Base-by-base conservation (phyloP, 257 asterid genomes). In the Nicotiana otophora region DNA sequence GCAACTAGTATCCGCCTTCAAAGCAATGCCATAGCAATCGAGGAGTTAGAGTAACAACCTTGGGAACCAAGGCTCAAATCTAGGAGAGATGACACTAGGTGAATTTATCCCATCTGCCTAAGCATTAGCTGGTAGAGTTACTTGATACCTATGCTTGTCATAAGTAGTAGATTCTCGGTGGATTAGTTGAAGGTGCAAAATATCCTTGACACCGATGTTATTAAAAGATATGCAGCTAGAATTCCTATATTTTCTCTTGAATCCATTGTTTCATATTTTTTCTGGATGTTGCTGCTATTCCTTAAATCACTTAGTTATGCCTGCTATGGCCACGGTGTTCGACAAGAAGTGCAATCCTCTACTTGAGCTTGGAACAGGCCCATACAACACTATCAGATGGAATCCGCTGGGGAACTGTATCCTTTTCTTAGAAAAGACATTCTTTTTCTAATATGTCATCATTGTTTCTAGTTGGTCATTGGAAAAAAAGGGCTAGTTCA, bases 341-440 rank as follows among this genome's bases (percentile, higher is more conserved):
- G 98, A 96, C 90, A 92, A 85, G 82, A 96, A 94, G 89, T 93
- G 98, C 97, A 93, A 90, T 57, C 97, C 98, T 74, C 84, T 96
- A 80, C 90, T 96, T 80, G 98, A 96, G 93, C 98, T 96, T 88
- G 99, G 98, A 75, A 86, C 88, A 2, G 99, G 99, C 46, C 98
- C 99, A 42, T 96, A 92, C 86, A 96, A 96, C 86, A 94, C 98
- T 48, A 88, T 96, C 78, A 89, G 99, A 89, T 96, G 99, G 99
- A 96, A 96, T 87, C 98, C 99, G 26, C 91, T 89, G 88, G 99
- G 99, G 66, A 94, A 87, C 79, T 93, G 99, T 96, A 96, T 96
- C 99, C 99, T 96, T 92, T 4, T 36, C 51, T 68, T 65, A 4
- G 11, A 77, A 74, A 65, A 53, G 19, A 51, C 53, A 76, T 53